Conservation (phyloP, 306 rosid genomes). For the Rosa chinensis region DNA sequence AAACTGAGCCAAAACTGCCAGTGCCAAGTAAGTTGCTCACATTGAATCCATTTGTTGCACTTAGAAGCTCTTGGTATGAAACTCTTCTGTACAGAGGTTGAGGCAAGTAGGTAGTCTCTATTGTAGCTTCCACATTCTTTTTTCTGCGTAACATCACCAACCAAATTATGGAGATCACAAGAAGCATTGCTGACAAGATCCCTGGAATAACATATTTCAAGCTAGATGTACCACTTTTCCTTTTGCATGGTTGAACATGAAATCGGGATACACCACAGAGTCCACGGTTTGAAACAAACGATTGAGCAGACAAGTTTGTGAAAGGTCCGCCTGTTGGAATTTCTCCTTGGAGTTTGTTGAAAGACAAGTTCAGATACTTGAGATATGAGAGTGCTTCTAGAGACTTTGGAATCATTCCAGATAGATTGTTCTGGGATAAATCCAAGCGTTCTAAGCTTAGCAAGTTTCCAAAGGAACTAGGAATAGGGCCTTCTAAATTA, state of each 20-base stretch:
- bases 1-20: constrained; percentile 6
- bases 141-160: background rate
- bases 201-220: constrained; percentile 7
- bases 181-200: background rate
- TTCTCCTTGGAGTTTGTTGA: constrained; percentile 23
- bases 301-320: constrained; percentile 10
- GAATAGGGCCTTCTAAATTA: constrained; percentile 10
- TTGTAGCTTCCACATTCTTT: background rate
- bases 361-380: background rate
- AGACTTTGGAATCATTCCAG: background rate
- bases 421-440: background rate
- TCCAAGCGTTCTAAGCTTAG: background rate
- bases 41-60: constrained; percentile 19
- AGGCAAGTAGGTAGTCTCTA: background rate
- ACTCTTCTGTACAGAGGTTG: constrained; percentile 8
- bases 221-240: background rate
- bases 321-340: constrained; percentile 30
- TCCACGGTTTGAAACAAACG: constrained; percentile 26
- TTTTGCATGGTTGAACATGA: constrained; percentile 20
- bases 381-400: background rate
- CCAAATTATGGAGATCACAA: background rate
- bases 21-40: constrained; percentile 10
- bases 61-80: constrained; percentile 23
- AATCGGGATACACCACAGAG: constrained; percentile 26
- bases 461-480: constrained; percentile 2